These are phyloP conservation scores for Ophiocordyceps sinensis DNA, from an alignment of 2,329 filamentous ascomycete species.

Conservation along the genomic window DNA sequence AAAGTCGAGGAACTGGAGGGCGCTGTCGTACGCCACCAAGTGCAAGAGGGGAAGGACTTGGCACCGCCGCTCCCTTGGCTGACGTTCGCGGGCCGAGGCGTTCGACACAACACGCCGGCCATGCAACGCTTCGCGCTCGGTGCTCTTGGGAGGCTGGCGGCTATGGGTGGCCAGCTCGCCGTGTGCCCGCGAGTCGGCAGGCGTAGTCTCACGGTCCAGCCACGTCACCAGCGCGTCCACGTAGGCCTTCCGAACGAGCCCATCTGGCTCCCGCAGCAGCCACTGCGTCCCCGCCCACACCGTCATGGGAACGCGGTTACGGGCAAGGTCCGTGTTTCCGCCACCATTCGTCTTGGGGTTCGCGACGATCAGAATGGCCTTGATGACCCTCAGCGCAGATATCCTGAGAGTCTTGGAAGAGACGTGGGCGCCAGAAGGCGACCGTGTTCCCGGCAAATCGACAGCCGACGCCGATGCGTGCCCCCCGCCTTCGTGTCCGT, in stretches of 20 bases:
- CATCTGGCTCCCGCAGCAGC: constrained; percentile 69
- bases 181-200: constrained; percentile 45
- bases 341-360: constrained; percentile 49
- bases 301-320: constrained; percentile 62
- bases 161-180: constrained; percentile 38
- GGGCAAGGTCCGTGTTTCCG: constrained; percentile 48
- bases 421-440: constrained; percentile 36
- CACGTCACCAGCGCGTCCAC: constrained; percentile 71
- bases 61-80: constrained; percentile 34
- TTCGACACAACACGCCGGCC: constrained; percentile 55
- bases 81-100: constrained; percentile 46
- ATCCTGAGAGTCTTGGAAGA: constrained; percentile 39
- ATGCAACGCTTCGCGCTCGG: constrained; percentile 25
- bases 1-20: constrained; percentile 55
- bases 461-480: constrained; percentile 15
- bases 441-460: constrained; percentile 28
- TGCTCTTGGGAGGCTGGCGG: constrained; percentile 24
- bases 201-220: constrained; percentile 67
- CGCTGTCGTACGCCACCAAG: constrained; percentile 78
- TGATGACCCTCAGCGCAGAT: constrained; percentile 63
- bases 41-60: constrained; percentile 73
- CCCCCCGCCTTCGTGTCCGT: constrained; percentile 15
- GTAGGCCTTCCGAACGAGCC: constrained; percentile 70
- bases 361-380: constrained; percentile 67
- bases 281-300: constrained; percentile 97